A percentile compares a stretch with the other conserved stretches of the same genome.
These are phyloP conservation scores for Lactarius deliciosus DNA, from an alignment of 768 basidiomycete species.

Conservation along the genomic window DNA sequence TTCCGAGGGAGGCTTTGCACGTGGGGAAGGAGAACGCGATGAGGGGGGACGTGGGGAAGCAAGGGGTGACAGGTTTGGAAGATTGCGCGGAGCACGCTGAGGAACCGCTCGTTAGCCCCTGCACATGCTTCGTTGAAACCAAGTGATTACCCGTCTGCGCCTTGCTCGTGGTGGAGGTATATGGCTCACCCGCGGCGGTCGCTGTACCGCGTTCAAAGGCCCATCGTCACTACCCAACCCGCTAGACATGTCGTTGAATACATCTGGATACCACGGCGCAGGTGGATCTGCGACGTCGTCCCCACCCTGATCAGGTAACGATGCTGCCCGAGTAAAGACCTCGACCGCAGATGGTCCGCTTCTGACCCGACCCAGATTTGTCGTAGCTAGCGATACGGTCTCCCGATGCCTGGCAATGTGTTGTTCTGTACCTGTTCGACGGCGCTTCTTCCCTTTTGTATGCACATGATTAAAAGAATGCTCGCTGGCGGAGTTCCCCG, in stretches of 20 bases:
- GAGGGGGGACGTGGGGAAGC: background rate
- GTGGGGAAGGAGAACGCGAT: background rate
- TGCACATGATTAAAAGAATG: background rate
- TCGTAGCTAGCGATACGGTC: background rate
- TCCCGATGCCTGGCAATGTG: background rate
- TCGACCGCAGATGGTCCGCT: background rate
- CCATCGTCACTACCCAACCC: constrained; percentile 2
- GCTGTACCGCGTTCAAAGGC: background rate
- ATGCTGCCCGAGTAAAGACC: background rate
- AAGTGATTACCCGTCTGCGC: constrained; percentile 18
- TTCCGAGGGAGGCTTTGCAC: background rate
- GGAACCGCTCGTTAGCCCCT: constrained; percentile 7
- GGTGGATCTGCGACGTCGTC: background rate
- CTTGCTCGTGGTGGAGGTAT: constrained; percentile 7
- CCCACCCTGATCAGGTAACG: background rate
- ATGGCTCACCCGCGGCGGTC: background rate
- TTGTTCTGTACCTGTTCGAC: background rate
- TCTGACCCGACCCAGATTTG: background rate
- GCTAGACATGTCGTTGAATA: constrained; percentile 16
- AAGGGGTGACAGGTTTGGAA: constrained; percentile 18
- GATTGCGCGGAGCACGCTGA: constrained; percentile 14
- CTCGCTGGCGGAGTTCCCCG: background rate
- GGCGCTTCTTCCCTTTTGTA: constrained; percentile 13
- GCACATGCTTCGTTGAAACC: background rate
- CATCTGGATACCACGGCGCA: constrained; percentile 16